These are phyloP conservation scores for Fusarium sp. DNA, from an alignment of 2,329 filamentous ascomycete genomes.

Conservation along the genomic window DNA sequence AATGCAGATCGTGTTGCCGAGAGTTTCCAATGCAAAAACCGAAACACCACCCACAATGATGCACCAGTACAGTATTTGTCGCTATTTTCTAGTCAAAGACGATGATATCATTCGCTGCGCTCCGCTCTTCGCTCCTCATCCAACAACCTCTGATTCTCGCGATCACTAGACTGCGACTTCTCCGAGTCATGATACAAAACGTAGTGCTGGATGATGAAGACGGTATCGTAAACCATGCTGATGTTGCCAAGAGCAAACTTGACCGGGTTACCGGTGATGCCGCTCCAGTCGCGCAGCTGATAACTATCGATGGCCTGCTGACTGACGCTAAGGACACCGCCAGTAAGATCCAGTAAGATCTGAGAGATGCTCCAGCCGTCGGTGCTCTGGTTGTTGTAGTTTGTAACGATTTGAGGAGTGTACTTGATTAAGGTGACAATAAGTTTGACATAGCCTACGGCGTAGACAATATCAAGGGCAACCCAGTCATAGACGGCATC, in stretches of 20 bases:
- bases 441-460: conserved; percentile 88
- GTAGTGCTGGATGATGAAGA: conserved; percentile 92
- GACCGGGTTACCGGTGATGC: conserved; percentile 88
- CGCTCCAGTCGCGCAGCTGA: conserved; percentile 86
- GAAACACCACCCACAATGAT: not conserved
- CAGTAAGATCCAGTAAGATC: conserved; percentile 84
- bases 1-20: not conserved
- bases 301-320: conserved; percentile 89
- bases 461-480: conserved; percentile 71
- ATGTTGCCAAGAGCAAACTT: conserved; percentile 90
- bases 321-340: conserved; percentile 81
- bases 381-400: conserved; percentile 86
- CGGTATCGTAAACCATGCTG: conserved; percentile 82
- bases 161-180: conserved; percentile 7
- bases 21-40: conserved; percentile 9
- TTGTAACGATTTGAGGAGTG: conserved; percentile 83
- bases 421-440: conserved; percentile 92
- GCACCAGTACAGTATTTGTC: not conserved
- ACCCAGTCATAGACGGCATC: conserved; percentile 62
- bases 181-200: conserved; percentile 67
- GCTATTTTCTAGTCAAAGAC: not conserved
- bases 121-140: conserved; percentile 44
- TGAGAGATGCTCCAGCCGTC: conserved; percentile 86
- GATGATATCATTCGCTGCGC: not conserved
- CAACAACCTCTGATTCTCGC: conserved; percentile 40